Evolutionary conservation across 345 rosid species (phyloP), one percentile per base, ranked within the genome.

Genomic region (Draba incana): DNA sequence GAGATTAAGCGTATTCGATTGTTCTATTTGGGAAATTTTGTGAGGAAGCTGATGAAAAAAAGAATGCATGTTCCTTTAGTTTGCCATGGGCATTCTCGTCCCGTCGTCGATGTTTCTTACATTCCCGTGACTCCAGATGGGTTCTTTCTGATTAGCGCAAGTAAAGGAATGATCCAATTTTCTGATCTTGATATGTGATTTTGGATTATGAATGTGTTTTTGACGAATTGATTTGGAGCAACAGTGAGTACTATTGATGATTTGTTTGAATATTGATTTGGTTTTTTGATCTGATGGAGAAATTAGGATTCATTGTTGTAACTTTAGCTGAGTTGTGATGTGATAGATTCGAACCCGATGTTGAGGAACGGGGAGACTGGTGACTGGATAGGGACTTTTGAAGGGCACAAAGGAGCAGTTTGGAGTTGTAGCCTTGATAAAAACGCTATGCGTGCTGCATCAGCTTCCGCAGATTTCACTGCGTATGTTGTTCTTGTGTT

Each of bases 311-410:
- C 41, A 25, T 54, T 52, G 61, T 35, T 52, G 62, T 70, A 70
- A 61, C 38, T 42, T 0, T 46, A 38, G 44, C 39, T 57, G 47
- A 65, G 4, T 45, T 60, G 15, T 83, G 69, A 33, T 64, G 10
- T 69, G 55, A 54, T 75, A 95, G 99, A 95, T 84, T 88, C 97
- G 53, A 92, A 78, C 50, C 99, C 98, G 27, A 92, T 95, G 99
- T 69, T 95, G 83, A 89, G 99, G 80, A 95, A 95, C 78, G 99
- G 98, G 62, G 99, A 95, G 86, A 95, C 97, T 57, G 99, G 98
- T 62, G 99, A 95, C 46, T 95, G 98, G 99, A 86, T 95, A 49
- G 98, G 98, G 43, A 95, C 99, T 33, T 95, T 95, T 84, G 94
- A 88, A 80, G 99, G 99, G 43, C 98, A 95, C 49, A 95, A 95